phyloP scores from a whole-genome alignment of 2,329 filamentous ascomycete species.

The Tolypocladium capitatum region DNA sequence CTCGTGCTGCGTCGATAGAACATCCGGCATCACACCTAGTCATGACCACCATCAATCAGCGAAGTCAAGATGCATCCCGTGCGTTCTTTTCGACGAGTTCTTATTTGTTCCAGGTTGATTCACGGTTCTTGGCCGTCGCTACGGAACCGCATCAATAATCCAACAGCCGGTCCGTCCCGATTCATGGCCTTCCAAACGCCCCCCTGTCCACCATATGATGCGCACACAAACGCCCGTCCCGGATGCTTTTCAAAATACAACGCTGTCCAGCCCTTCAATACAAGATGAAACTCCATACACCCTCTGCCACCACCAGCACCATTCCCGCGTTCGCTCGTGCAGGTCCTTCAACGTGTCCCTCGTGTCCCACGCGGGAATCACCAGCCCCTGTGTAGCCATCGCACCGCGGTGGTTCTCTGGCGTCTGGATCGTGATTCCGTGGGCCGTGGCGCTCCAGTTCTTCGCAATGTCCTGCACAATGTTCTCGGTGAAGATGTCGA shows the following conservation, averaged over 20 bases:
- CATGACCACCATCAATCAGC: background rate
- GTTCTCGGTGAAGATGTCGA: constrained; percentile 26
- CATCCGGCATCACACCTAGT: background rate
- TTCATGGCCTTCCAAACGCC: background rate
- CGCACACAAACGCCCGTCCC: background rate
- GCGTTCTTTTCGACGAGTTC: background rate
- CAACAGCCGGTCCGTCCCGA: background rate
- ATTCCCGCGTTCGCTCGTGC: constrained; percentile 16
- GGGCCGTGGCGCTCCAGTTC: constrained; percentile 26
- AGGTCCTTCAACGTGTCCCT: constrained; percentile 18
- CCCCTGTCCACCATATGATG: background rate
- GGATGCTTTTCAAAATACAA: constrained; percentile 12
- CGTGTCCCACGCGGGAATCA: constrained; percentile 17
- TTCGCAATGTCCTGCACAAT: constrained; percentile 31
- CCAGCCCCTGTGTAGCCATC: constrained; percentile 20
- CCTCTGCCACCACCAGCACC: constrained; percentile 20
- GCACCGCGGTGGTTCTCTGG: constrained; percentile 19
- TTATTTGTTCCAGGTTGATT: background rate
- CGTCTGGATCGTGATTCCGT: constrained; percentile 23
- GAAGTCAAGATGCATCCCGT: background rate
- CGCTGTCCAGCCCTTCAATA: background rate
- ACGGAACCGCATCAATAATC: background rate
- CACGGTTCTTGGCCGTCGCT: background rate
- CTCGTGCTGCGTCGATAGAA: no score
- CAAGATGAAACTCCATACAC: constrained; percentile 2